Evolutionary conservation across 2,329 filamentous ascomycete species (phyloP).

Genomic region (Teratosphaeria viscida): DNA sequence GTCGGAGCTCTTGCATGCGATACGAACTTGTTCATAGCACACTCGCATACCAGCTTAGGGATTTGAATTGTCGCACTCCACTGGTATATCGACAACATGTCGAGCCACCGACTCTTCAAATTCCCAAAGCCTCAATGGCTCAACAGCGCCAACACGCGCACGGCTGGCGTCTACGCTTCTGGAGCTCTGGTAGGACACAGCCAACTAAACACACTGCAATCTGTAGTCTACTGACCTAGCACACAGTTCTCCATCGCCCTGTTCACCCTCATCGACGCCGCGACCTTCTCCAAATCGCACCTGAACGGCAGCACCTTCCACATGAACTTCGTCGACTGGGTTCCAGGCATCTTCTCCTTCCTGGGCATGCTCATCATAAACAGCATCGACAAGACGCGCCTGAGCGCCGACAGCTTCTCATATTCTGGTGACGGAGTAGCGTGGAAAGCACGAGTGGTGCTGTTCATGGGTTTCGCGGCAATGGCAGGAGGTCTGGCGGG

Average conservation of each 20-base stretch:
- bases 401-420: slow-evolving; percentile 54
- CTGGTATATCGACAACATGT: neutral
- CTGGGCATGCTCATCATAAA: slow-evolving; percentile 65
- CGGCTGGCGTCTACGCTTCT: slow-evolving; percentile 54
- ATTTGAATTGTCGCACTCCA: neutral
- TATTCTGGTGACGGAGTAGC: slow-evolving; percentile 53
- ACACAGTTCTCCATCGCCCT: slow-evolving; percentile 57
- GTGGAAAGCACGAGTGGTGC: slow-evolving; percentile 59
- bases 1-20: neutral
- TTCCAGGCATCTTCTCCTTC: slow-evolving; percentile 58
- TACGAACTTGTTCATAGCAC: neutral
- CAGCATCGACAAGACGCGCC: slow-evolving; percentile 56
- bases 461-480: slow-evolving; percentile 60
- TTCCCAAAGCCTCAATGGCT: slow-evolving; percentile 58
- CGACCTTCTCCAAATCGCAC: slow-evolving; percentile 51
- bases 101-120: slow-evolving; percentile 49
- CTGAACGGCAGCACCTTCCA: slow-evolving; percentile 50
- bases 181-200: slow-evolving; percentile 49
- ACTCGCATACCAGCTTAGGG: neutral
- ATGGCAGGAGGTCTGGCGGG: slow-evolving; percentile 58
- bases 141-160: slow-evolving; percentile 53
- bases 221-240: neutral
- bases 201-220: neutral
- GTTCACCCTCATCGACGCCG: slow-evolving; percentile 59
- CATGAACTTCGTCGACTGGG: slow-evolving; percentile 63